Conservation (phyloP, 192 early-diverging fungal genomes). For the Linnemannia elongata region DNA sequence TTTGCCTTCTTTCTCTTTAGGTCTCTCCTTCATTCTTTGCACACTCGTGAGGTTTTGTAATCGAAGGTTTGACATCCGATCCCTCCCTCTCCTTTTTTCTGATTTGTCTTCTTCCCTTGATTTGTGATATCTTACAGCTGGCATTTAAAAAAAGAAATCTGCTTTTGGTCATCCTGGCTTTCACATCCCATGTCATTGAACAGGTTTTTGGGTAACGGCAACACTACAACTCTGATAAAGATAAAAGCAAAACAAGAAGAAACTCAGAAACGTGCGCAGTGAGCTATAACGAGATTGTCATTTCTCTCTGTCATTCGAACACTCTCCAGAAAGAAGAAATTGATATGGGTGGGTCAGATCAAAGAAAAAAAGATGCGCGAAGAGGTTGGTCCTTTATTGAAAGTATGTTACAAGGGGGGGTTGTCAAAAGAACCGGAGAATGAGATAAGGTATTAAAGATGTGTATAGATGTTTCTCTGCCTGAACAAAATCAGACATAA, state of each 20-base stretch:
- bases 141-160: neutral
- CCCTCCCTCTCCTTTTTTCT: neutral
- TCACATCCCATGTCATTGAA: neutral
- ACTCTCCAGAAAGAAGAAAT: neutral
- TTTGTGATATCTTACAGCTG: neutral
- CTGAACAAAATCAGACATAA: neutral
- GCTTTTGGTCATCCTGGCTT: neutral
- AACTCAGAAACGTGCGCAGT: constrained; percentile 1
- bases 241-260: neutral
- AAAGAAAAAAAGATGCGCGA: neutral
- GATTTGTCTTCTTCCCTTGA: neutral
- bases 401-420: neutral
- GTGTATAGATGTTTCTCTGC: neutral
- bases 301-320: neutral
- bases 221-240: neutral
- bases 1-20: neutral
- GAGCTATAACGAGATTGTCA: neutral
- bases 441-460: neutral
- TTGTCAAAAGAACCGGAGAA: neutral
- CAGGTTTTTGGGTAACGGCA: neutral
- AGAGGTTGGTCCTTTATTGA: neutral
- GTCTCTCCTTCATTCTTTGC: neutral
- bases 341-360: neutral
- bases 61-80: neutral
- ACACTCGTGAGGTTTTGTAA: neutral